Percentiles rank a stretch among this genome's conserved stretches.
Evolutionary conservation across 2,329 filamentous ascomycete species (phyloP).

Genomic region (Grosmannia serpens): DNA sequence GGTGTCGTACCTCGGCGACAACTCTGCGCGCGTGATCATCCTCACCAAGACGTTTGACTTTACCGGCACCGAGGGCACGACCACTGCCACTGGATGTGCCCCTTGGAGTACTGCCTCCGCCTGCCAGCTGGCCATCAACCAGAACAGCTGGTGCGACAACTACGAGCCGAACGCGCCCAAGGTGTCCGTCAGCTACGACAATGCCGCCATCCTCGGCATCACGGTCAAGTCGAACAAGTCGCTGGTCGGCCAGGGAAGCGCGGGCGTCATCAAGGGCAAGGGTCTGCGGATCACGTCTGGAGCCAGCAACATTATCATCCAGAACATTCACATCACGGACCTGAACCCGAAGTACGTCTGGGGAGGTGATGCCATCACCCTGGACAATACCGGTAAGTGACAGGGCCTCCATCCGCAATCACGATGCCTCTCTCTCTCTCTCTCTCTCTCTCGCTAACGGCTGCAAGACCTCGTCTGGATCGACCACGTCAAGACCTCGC

Average conservation of each 20-base stretch:
- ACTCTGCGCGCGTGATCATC: not conserved
- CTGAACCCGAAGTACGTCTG: slow-evolving; percentile 2
- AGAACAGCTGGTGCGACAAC: slow-evolving; percentile 1
- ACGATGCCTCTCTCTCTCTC: too few relatives aligned
- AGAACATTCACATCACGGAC: slow-evolving; percentile 1
- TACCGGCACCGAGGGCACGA: not conserved
- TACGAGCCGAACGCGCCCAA: not conserved
- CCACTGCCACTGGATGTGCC: not conserved
- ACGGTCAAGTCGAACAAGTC: slow-evolving; percentile 1
- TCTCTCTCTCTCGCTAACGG: not conserved
- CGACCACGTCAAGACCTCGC: not conserved
- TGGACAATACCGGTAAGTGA: not conserved
- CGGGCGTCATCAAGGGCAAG: slow-evolving; percentile 1
- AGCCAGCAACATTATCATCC: not conserved
- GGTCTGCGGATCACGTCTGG: not conserved
- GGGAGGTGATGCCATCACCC: not conserved
- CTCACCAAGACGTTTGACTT: slow-evolving; percentile 2
- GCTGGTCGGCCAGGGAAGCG: not conserved
- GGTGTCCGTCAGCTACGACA: not conserved
- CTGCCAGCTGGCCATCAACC: not conserved
- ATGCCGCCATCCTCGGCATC: not conserved
- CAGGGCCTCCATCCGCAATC: not conserved
- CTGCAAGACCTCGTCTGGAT: not conserved
- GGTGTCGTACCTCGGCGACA: slow-evolving; percentile 1
- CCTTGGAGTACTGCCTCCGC: not conserved